Evolutionary conservation across 495 filamentous ascomycete species (phyloP), one percentile per base, ranked within the genome.

Genomic region (Alectoria sarmentosa): DNA sequence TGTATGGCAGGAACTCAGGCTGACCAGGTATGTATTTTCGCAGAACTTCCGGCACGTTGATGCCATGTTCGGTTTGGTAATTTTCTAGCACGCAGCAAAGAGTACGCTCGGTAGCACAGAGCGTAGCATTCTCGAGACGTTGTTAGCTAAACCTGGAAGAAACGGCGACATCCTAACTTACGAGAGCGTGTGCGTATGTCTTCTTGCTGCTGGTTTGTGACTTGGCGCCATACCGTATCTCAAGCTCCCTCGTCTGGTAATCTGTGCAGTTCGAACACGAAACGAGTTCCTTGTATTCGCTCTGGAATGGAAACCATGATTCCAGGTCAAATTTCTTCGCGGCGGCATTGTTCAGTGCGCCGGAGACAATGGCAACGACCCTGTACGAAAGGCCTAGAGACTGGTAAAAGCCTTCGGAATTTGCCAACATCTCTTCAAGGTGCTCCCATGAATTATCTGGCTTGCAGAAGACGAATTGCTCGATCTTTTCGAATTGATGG

Each of bases 401-500:
- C 78, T 93, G 79, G 78, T 97, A 98, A 74, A 98, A 98, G 66
- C 91, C 94, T 75, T 98, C 94, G 0, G 90, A 92, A 62, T 83
- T 88, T 23, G 76, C 75, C 69, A 98, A 91, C 94, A 98, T 98
- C 61, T 88, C 76, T 28, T 98, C 91, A 72, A 97, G 97, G 52
- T 85, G 85, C 72, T 93, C 82, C 94, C 93, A 98, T 30, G 89
- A 93, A 69, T 95, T 88, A 73, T 98, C 95, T 0, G 94, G 95
- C 70, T 96, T 91, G 23, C 91, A 92, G 69, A 97, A 81, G 67
- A 96, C 83, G 69, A 98, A 98, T 79, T 98, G 93, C 73, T 98
- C 92, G 58, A 96, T 85, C 86, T 98, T 98, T 76, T 97, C 94
- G 71, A 98, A 98, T 72, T 98, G 93, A 76, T 98, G 94, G 48